These are phyloP conservation scores for Gossypium rotundifolium DNA, from an alignment of 345 rosid genomes.

Conservation along the genomic window DNA sequence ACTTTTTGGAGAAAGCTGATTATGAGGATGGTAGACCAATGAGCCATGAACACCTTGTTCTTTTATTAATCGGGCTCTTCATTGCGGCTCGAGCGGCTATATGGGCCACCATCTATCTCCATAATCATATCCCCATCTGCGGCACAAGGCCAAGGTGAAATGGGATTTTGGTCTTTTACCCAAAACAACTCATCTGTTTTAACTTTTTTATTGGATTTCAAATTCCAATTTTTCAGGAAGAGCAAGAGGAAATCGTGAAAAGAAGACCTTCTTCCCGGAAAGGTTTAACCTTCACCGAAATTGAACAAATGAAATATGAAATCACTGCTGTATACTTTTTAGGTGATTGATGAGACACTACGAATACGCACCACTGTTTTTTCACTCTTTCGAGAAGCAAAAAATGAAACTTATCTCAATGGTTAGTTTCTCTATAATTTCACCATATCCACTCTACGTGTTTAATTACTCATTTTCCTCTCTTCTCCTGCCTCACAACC, in stretches of 20 bases:
- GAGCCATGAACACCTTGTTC: slow-evolving; percentile 20
- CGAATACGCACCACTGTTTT: slow-evolving; percentile 18
- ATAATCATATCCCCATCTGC: not conserved
- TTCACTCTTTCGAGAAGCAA: slow-evolving; percentile 28
- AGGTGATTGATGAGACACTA: not conserved
- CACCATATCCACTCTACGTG: no score
- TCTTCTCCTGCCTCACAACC: not conserved
- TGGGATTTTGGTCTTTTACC: not conserved
- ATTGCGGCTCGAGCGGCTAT: slow-evolving; percentile 14
- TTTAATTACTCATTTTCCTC: no score
- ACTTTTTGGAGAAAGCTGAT: slow-evolving; percentile 17
- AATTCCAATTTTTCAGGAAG: slow-evolving; percentile 3
- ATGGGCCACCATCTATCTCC: slow-evolving; percentile 20
- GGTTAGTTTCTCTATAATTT: not conserved
- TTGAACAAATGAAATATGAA: slow-evolving; percentile 30
- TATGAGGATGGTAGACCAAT: slow-evolving; percentile 25
- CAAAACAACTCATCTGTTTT: no score
- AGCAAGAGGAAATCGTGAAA: slow-evolving; percentile 27
- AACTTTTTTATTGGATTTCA: no score
- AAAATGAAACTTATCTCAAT: slow-evolving; percentile 2
- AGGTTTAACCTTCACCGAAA: slow-evolving; percentile 27
- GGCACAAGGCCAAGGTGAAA: slow-evolving; percentile 17
- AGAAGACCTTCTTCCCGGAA: slow-evolving; percentile 23
- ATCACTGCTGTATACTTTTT: not conserved
- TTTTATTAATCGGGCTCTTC: slow-evolving; percentile 14